Percentiles rank a stretch among this genome's conserved stretches.
Evolutionary conservation across 2,329 filamentous ascomycete species (phyloP).

Genomic region (Berkeleyomyces rouxiae): DNA sequence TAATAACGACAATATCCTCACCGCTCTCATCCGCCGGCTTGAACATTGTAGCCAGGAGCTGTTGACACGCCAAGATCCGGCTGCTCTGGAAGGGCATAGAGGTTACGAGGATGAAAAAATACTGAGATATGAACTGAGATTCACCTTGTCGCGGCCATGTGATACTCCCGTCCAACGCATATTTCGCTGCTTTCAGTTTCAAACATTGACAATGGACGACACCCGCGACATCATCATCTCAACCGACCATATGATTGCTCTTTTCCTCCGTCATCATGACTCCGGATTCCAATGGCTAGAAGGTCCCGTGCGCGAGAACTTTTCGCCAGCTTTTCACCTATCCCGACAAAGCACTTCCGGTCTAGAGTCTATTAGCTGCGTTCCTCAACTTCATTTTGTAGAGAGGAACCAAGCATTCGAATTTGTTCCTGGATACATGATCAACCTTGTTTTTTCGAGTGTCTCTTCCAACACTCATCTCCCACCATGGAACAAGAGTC

Average conservation of each 20-base stretch:
- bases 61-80: constrained; percentile 35
- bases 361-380: constrained; percentile 29
- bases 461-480: constrained; percentile 23
- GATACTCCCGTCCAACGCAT: constrained; percentile 26
- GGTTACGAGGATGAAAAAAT: constrained; percentile 24
- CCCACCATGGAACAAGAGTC: constrained; percentile 23
- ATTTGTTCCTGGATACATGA: constrained; percentile 31
- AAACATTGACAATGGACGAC: constrained; percentile 26
- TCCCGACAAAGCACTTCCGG: constrained; percentile 25
- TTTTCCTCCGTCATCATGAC: constrained; percentile 35
- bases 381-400: constrained; percentile 29
- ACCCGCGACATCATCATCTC: constrained; percentile 32
- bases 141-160: constrained; percentile 23
- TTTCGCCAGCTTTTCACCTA: constrained; percentile 23
- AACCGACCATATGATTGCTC: constrained; percentile 33
- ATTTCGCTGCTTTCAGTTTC: constrained; percentile 34
- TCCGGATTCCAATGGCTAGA: constrained; percentile 32
- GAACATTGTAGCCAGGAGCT: constrained; percentile 36
- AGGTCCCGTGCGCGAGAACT: constrained; percentile 25
- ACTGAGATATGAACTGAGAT: constrained; percentile 32
- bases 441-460: constrained; percentile 30
- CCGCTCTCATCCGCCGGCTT: constrained; percentile 32
- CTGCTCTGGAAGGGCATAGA: constrained; percentile 26
- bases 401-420: constrained; percentile 30
- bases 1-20: constrained; percentile 28